Conservation (phyloP, 2,329 filamentous ascomycete genomes). For the Ophiostoma montium region DNA sequence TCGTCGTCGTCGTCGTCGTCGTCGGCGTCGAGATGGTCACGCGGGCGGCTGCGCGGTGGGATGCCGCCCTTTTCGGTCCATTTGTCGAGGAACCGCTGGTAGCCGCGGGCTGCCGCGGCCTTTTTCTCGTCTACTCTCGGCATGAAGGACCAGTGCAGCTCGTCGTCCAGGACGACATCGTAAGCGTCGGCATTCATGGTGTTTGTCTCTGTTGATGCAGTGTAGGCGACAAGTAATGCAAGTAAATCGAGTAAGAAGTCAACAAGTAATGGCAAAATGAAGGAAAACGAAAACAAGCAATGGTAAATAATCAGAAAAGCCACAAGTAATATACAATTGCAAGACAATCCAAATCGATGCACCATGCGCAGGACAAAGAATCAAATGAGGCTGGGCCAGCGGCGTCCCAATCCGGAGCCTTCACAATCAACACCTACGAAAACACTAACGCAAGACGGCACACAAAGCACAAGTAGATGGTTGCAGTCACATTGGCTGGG, state of each 20-base stretch:
- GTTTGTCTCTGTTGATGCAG: neutral
- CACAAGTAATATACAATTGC: neutral
- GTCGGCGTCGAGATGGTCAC: neutral
- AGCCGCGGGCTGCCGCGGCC: neutral
- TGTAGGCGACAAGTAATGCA: neutral
- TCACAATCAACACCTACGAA: neutral
- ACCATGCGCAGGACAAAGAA: too few species aligned
- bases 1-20: neutral
- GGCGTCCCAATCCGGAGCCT: neutral
- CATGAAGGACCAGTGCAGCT: neutral
- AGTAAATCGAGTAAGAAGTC: too few species aligned
- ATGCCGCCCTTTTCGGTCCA: constrained; percentile 7
- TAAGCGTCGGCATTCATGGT: neutral
- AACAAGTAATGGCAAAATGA: too few species aligned
- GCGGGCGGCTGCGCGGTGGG: neutral
- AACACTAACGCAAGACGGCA: neutral
- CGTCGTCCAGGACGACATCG: neutral
- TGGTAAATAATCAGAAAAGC: neutral
- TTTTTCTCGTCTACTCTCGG: neutral
- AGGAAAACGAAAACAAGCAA: neutral
- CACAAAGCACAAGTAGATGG: neutral
- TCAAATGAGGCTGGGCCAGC: neutral
- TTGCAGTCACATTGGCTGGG: neutral
- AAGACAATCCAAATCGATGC: too few species aligned
- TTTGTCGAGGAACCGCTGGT: neutral